Evolutionary conservation across 169 alveolate species (phyloP), one percentile per base, ranked within the genome.

Genomic region (Plasmodium reichenowi): DNA sequence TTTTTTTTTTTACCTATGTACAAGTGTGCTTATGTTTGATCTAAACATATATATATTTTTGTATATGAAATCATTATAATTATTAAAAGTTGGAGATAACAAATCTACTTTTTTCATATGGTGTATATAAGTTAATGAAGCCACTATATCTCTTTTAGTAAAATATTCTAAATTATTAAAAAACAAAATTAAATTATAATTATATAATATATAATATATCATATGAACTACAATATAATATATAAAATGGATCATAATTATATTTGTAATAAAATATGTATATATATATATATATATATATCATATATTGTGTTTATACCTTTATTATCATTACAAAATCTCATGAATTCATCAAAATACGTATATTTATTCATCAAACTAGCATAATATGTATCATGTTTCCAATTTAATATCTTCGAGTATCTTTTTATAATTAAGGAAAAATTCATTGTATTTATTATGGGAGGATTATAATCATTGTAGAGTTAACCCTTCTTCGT

Each of bases 11-110:
- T 68, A 80, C 90, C 90, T 80, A 47, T 80, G 90, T 24, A 80
- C 83, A 54, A 80, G 83, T 80, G 90, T 80, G 73, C 90, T 80
- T 80, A 80, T 80, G 59, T 80, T 80, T 80, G 90, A 67, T 80
- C 90, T 67, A 63, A 80, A 80, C 54, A 80, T 80, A 64, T 50
- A 68, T 80, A 80, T 80, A 45, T 80, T 80, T 38, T 63, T 68
- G 52, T 59, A 80, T 80, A 80, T 80, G 71, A 80, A 80, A 48
- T 80, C 83, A 80, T 80, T 80, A 20, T 80, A 80, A 80, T 56
- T 58, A 43, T 63, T 80, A 68, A 80, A 80, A 67, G 71, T 9
- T 67, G 90, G 90, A 38, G 85, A 80, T 22, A 80, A 62, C 70
- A 80, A 68, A 59, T 80, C 90, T 32, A 80, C 90, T 70, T 63